Base-by-base conservation (phyloP, 176 grass and related monocot species). In the Cocos nucifera region DNA sequence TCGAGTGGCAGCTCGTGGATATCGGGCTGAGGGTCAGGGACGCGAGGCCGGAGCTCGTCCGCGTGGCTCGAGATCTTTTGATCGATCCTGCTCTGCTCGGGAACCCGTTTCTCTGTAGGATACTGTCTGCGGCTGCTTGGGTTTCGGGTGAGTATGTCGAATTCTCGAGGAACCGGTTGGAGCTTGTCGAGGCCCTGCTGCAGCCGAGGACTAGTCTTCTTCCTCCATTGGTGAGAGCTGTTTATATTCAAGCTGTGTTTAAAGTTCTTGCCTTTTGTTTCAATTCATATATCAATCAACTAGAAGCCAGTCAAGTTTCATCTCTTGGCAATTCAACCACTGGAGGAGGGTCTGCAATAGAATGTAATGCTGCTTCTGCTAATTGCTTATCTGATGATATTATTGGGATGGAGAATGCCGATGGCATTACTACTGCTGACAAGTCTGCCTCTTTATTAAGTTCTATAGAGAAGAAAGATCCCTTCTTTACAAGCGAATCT, bases 41-140 rank as follows among this genome's bases (percentile, higher is more conserved):
- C 80, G 84, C 61, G 27, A 78, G 84, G 19, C 84, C 72, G 53
- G 93, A 88, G 73, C 78, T 97, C 72, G 73, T 85, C 19, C 75
- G 32, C 28, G 80, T 76, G 15, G 78, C 81, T 77, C 78, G 87
- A 49, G 78, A 67, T 49, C 87, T 97, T 21, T 60, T 97, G 16
- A 97, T 97, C 56, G 93, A 97, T 32, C 93, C 87, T 48, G 82
- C 84, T 35, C 78, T 91, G 69, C 77, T 88, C 28, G 93, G 84
- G 24, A 83, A 91, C 60, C 88, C 82, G 32, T 84, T 85, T 75
- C 82, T 97, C 19, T 85, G 15, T 55, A 75, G 72, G 59, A 78
- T 85, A 77, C 75, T 97, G 62, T 97, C 81, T 16, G 84, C 93
- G 18, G 80, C 80, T 15, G 84, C 93, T 65, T 97, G 81, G 81